A percentile compares a stretch with the other conserved stretches of the same genome.
Conservation (phyloP, 352 stramenopile species). For the Globisporangium acanthophoron region DNA sequence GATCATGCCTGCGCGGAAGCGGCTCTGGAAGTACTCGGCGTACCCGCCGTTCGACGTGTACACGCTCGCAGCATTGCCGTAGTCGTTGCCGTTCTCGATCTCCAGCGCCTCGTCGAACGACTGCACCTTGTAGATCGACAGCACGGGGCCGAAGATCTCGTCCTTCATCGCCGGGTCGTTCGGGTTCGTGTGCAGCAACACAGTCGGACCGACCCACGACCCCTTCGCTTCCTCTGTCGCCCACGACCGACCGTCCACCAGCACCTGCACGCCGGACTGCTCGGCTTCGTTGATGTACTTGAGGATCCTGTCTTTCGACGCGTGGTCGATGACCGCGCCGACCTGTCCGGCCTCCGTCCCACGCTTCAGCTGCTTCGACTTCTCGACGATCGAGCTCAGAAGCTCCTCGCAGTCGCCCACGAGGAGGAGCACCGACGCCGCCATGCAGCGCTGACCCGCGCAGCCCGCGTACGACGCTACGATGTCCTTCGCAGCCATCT, state of each 20-base stretch:
- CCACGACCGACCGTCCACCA: slow-evolving; percentile 91
- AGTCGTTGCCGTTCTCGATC: slow-evolving; percentile 96
- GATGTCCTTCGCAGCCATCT: slow-evolving; percentile 92
- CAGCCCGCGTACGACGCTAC: slow-evolving; percentile 95
- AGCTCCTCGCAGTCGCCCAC: slow-evolving; percentile 77
- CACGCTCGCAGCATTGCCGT: slow-evolving; percentile 96
- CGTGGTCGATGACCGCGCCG: slow-evolving; percentile 93
- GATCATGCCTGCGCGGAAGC: slow-evolving; percentile 93
- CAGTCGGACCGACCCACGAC: slow-evolving; percentile 94
- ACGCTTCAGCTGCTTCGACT: slow-evolving; percentile 79
- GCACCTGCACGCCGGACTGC: slow-evolving; percentile 71
- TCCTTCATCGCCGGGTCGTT: slow-evolving; percentile 89
- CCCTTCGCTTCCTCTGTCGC: slow-evolving; percentile 37
- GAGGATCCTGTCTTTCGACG: slow-evolving; percentile 89
- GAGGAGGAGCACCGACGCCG: slow-evolving; percentile 92
- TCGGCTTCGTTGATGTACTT: slow-evolving; percentile 93
- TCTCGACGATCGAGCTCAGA: slow-evolving; percentile 83
- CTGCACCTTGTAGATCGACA: slow-evolving; percentile 83
- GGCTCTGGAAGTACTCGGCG: slow-evolving; percentile 92
- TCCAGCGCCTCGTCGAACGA: slow-evolving; percentile 92
- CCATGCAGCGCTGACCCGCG: slow-evolving; percentile 96
- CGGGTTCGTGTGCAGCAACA: slow-evolving; percentile 89
- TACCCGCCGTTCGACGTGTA: slow-evolving; percentile 93
- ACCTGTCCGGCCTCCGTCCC: slow-evolving; percentile 92
- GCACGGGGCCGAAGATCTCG: slow-evolving; percentile 97